phyloP scores from a whole-genome alignment of 1,284 basidiomycete genomes.

The Fistulinella staudtii region DNA sequence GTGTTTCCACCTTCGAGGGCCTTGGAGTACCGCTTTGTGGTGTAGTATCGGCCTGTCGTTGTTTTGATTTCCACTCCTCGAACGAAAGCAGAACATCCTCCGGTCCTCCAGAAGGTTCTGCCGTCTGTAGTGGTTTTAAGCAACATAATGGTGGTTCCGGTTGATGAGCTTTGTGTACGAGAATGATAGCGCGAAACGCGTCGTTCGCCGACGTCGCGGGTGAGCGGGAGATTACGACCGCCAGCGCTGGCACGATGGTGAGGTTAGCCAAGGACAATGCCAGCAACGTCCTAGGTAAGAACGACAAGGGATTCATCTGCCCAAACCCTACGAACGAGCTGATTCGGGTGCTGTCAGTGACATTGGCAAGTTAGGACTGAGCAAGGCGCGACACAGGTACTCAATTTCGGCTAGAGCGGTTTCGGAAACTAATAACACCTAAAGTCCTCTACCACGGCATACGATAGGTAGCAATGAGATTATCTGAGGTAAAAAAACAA shows the following conservation, averaged over 20 bases:
- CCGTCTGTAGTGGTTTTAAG: conserved; percentile 49
- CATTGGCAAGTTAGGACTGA: too few species aligned
- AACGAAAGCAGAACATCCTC: conserved; percentile 75
- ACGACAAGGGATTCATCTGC: conserved; percentile 17
- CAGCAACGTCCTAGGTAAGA: conserved; percentile 19
- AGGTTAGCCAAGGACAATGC: conserved; percentile 40
- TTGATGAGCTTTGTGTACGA: conserved; percentile 38
- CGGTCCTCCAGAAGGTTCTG: conserved; percentile 46
- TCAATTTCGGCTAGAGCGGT: too few species aligned
- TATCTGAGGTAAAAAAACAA: too few species aligned
- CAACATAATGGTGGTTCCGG: conserved; percentile 63
- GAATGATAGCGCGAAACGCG: conserved; percentile 53
- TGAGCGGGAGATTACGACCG: conserved; percentile 30
- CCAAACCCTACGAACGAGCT: too few species aligned
- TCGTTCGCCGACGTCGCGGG: conserved; percentile 52
- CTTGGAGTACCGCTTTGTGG: conserved; percentile 24
- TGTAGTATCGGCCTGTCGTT: conserved; percentile 40
- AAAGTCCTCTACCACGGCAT: too few species aligned
- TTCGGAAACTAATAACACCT: too few species aligned
- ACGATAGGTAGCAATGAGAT: too few species aligned
- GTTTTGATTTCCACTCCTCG: conserved; percentile 86
- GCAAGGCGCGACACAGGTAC: too few species aligned
- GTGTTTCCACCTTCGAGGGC: conserved; percentile 27
- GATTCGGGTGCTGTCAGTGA: too few species aligned
- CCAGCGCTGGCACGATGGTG: conserved; percentile 32